phyloP scores from a whole-genome alignment of 768 basidiomycete species.

The Dendrothele bispora region DNA sequence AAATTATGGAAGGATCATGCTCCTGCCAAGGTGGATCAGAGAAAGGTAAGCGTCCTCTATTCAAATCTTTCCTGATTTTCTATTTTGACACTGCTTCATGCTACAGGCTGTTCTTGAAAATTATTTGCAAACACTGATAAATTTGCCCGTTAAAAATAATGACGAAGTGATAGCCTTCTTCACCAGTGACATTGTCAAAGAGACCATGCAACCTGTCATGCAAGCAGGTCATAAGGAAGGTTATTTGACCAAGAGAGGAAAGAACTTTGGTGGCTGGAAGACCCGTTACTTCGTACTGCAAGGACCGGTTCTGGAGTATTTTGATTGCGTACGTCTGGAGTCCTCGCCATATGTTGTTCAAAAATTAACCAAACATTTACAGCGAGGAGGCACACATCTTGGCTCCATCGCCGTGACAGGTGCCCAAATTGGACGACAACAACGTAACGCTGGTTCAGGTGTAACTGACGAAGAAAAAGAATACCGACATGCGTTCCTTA shows the following conservation, averaged over 20 bases:
- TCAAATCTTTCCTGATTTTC: slow-evolving; percentile 7
- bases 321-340: slow-evolving; percentile 76
- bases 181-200: slow-evolving; percentile 83
- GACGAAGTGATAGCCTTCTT: slow-evolving; percentile 91
- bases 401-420: slow-evolving; percentile 90
- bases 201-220: slow-evolving; percentile 72
- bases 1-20: slow-evolving; percentile 97
- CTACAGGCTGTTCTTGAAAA: slow-evolving; percentile 71
- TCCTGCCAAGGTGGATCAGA: slow-evolving; percentile 93
- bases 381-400: slow-evolving; percentile 90
- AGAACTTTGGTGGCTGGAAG: slow-evolving; percentile 98
- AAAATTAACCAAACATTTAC: slow-evolving; percentile 10
- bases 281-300: slow-evolving; percentile 93
- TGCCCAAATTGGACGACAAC: slow-evolving; percentile 95
- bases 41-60: slow-evolving; percentile 61
- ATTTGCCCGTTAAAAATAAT: slow-evolving; percentile 83
- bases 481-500: slow-evolving; percentile 95
- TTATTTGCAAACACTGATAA: slow-evolving; percentile 83
- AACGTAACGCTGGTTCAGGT: slow-evolving; percentile 54
- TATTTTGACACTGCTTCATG: slow-evolving; percentile 8
- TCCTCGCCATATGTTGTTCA: slow-evolving; percentile 13
- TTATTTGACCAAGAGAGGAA: slow-evolving; percentile 92
- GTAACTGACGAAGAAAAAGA: slow-evolving; percentile 83
- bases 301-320: slow-evolving; percentile 90
- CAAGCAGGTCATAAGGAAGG: slow-evolving; percentile 90